A percentile compares a stretch with the other conserved stretches of the same genome.
Evolutionary conservation across 1,284 basidiomycete species (phyloP).

Genomic region (Flammula alnicola): DNA sequence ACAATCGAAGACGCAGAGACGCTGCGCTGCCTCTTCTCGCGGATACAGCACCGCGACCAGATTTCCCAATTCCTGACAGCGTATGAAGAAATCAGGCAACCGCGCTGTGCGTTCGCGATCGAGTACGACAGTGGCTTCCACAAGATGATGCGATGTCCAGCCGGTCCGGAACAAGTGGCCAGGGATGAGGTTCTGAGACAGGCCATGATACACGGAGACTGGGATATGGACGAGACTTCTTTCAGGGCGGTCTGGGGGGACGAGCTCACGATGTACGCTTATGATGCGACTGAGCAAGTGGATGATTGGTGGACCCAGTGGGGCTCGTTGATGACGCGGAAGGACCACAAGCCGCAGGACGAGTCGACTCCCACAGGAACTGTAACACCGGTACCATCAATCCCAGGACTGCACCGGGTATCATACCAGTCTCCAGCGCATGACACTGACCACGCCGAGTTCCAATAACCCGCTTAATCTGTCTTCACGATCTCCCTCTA

Average conservation of each 20-base stretch:
- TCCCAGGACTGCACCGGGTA: too few species aligned
- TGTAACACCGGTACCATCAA: too few species aligned
- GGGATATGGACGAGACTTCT: too few species aligned
- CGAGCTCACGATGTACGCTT: conserved; percentile 42
- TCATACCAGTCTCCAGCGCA: too few species aligned
- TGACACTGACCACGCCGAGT: too few species aligned
- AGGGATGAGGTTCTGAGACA: conserved; percentile 44
- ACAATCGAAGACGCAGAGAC: conserved; percentile 59
- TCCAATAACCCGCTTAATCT: too few species aligned
- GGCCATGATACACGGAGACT: conserved; percentile 35
- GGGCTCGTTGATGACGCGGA: too few species aligned
- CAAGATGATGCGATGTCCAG: conserved; percentile 36
- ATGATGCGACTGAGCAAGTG: conserved; percentile 45
- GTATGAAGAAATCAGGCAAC: conserved; percentile 53
- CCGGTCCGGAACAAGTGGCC: conserved; percentile 42
- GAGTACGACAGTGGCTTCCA: conserved; percentile 44
- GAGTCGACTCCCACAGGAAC: too few species aligned
- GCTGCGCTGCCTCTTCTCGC: conserved; percentile 51
- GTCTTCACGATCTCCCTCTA: too few species aligned
- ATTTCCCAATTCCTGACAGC: conserved; percentile 48
- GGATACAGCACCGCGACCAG: conserved; percentile 43
- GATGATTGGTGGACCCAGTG: conserved; percentile 55
- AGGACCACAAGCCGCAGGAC: too few species aligned
- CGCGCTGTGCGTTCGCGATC: conserved; percentile 43
- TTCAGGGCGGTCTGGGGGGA: conserved; percentile 43